Base-by-base conservation (phyloP, 2,329 filamentous ascomycete species). In the Colletotrichum endophyticum region DNA sequence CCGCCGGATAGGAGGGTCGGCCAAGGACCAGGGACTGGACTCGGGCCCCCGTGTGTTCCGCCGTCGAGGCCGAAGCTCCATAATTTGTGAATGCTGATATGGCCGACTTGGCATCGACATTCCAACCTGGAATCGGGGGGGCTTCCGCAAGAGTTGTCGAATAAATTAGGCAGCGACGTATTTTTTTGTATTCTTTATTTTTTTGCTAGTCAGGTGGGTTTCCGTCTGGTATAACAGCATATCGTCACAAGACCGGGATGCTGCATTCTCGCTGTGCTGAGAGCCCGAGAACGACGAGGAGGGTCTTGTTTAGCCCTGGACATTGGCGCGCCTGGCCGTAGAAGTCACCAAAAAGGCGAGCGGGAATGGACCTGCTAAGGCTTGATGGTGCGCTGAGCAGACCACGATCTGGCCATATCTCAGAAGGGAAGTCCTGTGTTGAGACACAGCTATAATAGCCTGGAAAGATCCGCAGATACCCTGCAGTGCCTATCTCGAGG, bases 1-100 rank as follows among this genome's bases (percentile, higher is more conserved):
- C 34, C 36, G 30, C 39, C 64, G 34, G 49, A 68, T 32, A 22
- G 56, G 44, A 74, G 61, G 71, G 57, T 73, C 64, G 44, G 64
- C 30, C 70, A 73, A 34, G 62, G 70, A 75, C 66, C 39, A 71
- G 62, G 62, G 53, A 32, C 49, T 74, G 66, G 61, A n/a, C 19
- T 70, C 71, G 72, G 66, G 59, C 66, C 66, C 34, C 71, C 66
- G 72, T 66, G 30, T 39, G 27, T 36, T 66, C 71, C 59, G 72
- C 72, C 75, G 75, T 66, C 28, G 15, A 59, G 59, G 61, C 71
- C 66, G 75, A 75, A 36, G 39, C 36, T 64, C 73, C 73, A 64
- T 59, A 44, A n/a, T 64, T 61, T 30, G 27, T 25, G 63, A 64
- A 44, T 34, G 44, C 30, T 69, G 64, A 64, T 44, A 68, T 36